Conservation (phyloP, 148 eudicot genomes). For the Silene latifolia region DNA sequence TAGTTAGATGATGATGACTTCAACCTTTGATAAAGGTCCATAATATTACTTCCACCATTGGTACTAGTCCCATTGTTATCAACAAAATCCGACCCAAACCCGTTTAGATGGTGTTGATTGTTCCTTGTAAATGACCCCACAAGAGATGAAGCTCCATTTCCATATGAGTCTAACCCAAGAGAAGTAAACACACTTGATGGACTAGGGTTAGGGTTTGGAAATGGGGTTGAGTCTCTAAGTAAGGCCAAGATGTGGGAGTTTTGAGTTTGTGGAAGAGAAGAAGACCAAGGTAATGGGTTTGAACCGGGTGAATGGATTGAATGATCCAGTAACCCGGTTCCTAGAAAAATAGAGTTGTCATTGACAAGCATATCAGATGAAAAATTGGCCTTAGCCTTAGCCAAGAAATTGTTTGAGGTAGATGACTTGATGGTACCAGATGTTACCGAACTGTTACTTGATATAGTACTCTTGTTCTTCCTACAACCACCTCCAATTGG, state of each 20-base stretch:
- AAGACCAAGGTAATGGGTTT: conserved; percentile 45
- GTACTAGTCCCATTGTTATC: conserved; percentile 33
- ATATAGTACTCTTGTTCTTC: conserved; percentile 48
- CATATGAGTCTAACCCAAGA: conserved; percentile 35
- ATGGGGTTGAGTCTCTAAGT: conserved; percentile 43
- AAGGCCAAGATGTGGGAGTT: conserved; percentile 49
- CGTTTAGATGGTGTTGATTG: conserved; percentile 27
- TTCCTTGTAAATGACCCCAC: conserved; percentile 39
- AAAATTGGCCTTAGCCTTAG: conserved; percentile 25
- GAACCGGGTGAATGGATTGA: conserved; percentile 19
- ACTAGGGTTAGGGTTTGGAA: conserved; percentile 34
- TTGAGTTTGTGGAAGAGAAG: conserved; percentile 37
- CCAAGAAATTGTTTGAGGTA: conserved; percentile 19
- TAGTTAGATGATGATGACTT: conserved; percentile 39
- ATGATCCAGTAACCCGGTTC: conserved; percentile 32
- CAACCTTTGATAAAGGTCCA: conserved; percentile 53
- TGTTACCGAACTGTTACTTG: neutral
- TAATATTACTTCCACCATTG: conserved; percentile 16
- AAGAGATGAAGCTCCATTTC: conserved; percentile 33
- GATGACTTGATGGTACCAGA: conserved; percentile 14
- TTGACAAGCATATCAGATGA: conserved; percentile 26
- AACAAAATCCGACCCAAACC: conserved; percentile 33
- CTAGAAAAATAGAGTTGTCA: conserved; percentile 26
- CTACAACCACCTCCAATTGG: conserved; percentile 83
- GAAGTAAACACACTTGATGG: conserved; percentile 31